Evolutionary conservation across 768 basidiomycete species (phyloP).

Genomic region (Amanita thiersii): DNA sequence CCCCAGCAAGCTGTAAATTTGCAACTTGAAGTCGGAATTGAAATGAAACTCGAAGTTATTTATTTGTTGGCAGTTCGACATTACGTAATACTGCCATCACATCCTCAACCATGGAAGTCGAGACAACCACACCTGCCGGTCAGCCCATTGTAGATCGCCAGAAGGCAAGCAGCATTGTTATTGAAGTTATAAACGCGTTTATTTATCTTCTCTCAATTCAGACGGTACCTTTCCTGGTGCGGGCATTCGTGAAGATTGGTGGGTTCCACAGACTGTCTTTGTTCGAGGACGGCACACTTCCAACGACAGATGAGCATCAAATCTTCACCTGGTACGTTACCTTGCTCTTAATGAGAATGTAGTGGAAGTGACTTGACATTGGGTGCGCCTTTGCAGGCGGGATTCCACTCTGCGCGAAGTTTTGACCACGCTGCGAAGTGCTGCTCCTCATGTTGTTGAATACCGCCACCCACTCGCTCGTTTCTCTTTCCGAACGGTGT

Average conservation of each 20-base stretch:
- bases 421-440: constrained; percentile 66
- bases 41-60: too few species aligned
- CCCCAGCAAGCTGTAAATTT: too few species aligned
- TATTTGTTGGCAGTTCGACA: too few species aligned
- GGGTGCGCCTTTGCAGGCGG: too few species aligned
- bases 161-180: constrained; percentile 29
- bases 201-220: background rate
- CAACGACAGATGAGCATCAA: constrained; percentile 77
- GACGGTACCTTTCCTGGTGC: constrained; percentile 78
- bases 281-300: constrained; percentile 73
- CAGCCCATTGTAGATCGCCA: constrained; percentile 46
- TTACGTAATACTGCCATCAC: background rate
- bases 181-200: constrained; percentile 2
- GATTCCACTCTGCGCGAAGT: constrained; percentile 78
- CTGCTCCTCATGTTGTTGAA: constrained; percentile 59
- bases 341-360: background rate
- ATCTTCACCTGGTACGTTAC: constrained; percentile 67
- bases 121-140: constrained; percentile 33
- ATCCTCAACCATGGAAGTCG: constrained; percentile 24
- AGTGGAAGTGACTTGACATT: background rate
- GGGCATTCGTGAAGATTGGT: constrained; percentile 77
- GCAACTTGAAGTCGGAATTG: too few species aligned
- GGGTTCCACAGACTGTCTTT: constrained; percentile 64
- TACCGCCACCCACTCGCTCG: constrained; percentile 77
- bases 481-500: constrained; percentile 75